Evolutionary conservation across 225 moss, liverwort and hornwort species (phyloP).

Genomic region (Takakia lepidozioides): DNA sequence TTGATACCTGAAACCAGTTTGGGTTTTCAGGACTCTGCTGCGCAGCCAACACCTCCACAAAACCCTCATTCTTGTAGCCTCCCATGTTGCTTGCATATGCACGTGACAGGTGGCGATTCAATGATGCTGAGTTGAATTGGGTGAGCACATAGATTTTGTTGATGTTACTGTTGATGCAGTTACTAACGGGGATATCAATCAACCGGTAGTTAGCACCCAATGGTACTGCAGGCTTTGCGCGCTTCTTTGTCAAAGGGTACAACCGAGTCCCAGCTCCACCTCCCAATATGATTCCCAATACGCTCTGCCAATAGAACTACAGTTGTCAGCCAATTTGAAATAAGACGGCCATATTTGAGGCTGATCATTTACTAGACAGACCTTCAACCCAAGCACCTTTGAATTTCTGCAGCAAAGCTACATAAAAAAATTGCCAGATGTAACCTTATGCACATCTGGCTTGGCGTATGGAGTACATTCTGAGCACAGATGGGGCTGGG

Average conservation of each 20-base stretch:
- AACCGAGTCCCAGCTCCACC: constrained; percentile 95
- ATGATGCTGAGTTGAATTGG: constrained; percentile 94
- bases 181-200: constrained; percentile 99
- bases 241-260: constrained; percentile 93
- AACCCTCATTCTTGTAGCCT: constrained; percentile 96
- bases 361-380: too few relatives aligned
- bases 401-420: too few relatives aligned
- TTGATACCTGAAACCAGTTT: constrained; percentile 87
- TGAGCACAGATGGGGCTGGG: too few relatives aligned
- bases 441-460: too few relatives aligned
- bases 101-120: constrained; percentile 95
- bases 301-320: constrained; percentile 32
- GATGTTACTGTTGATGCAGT: constrained; percentile 98
- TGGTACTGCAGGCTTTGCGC: constrained; percentile 96
- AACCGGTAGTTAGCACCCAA: constrained; percentile 92
- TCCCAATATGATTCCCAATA: constrained; percentile 91
- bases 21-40: constrained; percentile 99
- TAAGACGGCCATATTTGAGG: too few relatives aligned
- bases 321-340: too few relatives aligned
- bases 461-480: too few relatives aligned
- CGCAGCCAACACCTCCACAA: constrained; percentile 97
- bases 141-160: constrained; percentile 99
- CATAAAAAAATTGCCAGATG: too few relatives aligned
- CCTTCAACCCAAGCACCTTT: too few relatives aligned
- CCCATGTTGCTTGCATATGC: constrained; percentile 99